Percentiles rank a stretch among this genome's conserved stretches.
Conservation (phyloP, 495 filamentous ascomycete genomes). For the Echria macrotheca region DNA sequence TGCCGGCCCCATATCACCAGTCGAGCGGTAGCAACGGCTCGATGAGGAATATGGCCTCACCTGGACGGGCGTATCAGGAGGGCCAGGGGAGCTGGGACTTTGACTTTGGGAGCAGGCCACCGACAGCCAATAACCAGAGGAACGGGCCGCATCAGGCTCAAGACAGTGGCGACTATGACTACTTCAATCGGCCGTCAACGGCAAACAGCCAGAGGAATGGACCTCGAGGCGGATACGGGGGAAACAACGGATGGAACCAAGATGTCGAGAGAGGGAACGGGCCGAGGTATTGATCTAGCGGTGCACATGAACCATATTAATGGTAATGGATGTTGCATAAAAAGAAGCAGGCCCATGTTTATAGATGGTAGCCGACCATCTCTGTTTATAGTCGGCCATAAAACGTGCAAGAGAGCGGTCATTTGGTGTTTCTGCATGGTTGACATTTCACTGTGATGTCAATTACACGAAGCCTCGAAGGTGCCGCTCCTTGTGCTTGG, state of each 20-base stretch:
- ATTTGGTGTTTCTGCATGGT: too few species aligned
- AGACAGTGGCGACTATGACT: constrained; percentile 6
- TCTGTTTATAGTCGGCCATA: background rate
- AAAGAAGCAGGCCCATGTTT: too few species aligned
- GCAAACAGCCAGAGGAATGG: constrained; percentile 18
- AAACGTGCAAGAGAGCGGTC: background rate
- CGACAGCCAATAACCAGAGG: constrained; percentile 21
- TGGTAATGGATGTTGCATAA: constrained; percentile 3
- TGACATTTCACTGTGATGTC: too few species aligned
- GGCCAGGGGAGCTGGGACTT: constrained; percentile 9
- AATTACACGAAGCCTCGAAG: too few species aligned
- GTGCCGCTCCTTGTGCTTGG: too few species aligned
- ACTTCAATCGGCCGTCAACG: constrained; percentile 17
- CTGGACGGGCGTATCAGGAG: constrained; percentile 9
- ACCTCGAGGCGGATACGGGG: constrained; percentile 18
- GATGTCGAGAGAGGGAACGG: constrained; percentile 30
- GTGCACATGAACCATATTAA: background rate
- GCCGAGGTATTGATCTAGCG: constrained; percentile 12
- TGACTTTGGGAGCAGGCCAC: constrained; percentile 16
- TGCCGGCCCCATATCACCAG: constrained; percentile 23
- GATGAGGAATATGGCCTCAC: constrained; percentile 20
- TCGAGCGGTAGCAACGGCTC: constrained; percentile 25
- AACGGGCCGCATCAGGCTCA: constrained; percentile 6
- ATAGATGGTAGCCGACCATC: too few species aligned
- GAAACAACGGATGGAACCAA: constrained; percentile 31